Conservation (phyloP, 257 asterid genomes). For the Solanum gracilifrons region DNA sequence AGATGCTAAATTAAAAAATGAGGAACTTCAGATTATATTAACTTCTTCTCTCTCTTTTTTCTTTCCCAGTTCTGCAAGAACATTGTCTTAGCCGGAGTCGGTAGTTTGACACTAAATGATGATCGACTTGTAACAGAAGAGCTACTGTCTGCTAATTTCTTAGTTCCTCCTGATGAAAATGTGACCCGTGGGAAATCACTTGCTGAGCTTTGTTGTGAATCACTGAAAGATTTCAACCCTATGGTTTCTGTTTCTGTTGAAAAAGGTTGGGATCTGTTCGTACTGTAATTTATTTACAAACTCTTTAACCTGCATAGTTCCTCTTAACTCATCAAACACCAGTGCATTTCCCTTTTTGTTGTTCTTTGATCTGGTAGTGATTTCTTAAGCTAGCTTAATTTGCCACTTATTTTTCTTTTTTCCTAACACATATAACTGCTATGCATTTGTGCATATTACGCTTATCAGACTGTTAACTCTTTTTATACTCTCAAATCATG, state of each 20-base stretch:
- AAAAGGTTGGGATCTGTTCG: slow-evolving; percentile 35
- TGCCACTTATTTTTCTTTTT: neutral
- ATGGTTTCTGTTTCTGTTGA: slow-evolving; percentile 90
- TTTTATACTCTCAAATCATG: neutral
- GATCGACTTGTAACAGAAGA: slow-evolving; percentile 64
- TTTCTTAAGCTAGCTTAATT: neutral
- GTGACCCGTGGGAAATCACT: slow-evolving; percentile 47
- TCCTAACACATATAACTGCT: neutral
- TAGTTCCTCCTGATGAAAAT: slow-evolving; percentile 50
- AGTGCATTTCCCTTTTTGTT: neutral
- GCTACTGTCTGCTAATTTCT: slow-evolving; percentile 66
- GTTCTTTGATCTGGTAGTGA: neutral
- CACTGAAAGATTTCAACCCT: slow-evolving; percentile 88
- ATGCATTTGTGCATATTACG: neutral
- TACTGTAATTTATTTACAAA: neutral
- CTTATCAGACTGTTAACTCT: neutral
- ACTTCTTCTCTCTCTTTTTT: neutral
- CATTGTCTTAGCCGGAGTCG: slow-evolving; percentile 90
- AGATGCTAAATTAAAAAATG: neutral
- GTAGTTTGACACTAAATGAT: slow-evolving; percentile 77
- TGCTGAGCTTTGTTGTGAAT: slow-evolving; percentile 84
- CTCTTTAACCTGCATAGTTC: neutral
- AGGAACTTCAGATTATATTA: neutral
- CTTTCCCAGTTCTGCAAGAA: slow-evolving; percentile 85
- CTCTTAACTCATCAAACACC: neutral